These are phyloP conservation scores for Pyrenochaeta sp. DNA, from an alignment of 2,329 filamentous ascomycete genomes.

Conservation along the genomic window DNA sequence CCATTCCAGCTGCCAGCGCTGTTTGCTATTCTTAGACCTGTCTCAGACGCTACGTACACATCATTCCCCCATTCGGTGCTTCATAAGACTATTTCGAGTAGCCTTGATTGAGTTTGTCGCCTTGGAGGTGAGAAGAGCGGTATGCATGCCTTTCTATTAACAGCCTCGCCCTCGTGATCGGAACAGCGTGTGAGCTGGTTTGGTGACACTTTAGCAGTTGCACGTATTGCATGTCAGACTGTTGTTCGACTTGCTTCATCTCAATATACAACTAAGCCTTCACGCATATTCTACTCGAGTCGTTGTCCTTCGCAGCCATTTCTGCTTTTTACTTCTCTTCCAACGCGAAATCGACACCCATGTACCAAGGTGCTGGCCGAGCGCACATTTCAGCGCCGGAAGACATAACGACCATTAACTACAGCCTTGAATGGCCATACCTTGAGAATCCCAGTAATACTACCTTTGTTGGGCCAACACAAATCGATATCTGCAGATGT, in stretches of 20 bases:
- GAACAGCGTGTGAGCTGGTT: conserved; percentile 2
- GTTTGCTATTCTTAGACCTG: conserved; percentile 25
- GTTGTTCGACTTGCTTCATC: not conserved
- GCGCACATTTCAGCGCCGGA: conserved; percentile 42
- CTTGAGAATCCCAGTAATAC: conserved; percentile 42
- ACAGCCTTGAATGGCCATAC: conserved; percentile 38
- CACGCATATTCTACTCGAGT: not conserved
- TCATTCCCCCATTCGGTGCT: conserved; percentile 12
- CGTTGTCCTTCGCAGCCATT: not conserved
- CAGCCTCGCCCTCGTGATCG: conserved; percentile 1
- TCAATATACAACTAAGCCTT: not conserved
- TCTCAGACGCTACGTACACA: conserved; percentile 2
- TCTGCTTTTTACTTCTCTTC: not conserved
- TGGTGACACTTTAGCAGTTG: not conserved
- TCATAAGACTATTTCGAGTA: conserved; percentile 8
- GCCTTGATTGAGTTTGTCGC: conserved; percentile 2
- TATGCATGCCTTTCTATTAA: conserved; percentile 27
- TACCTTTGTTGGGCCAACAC: conserved; percentile 36
- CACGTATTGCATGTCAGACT: not conserved
- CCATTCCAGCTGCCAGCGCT: conserved; percentile 16
- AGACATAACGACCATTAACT: conserved; percentile 47
- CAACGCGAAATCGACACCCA: conserved; percentile 16
- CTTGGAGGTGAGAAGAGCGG: conserved; percentile 20
- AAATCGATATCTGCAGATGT: conserved; percentile 40
- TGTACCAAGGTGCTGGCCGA: conserved; percentile 16